Percentiles rank a stretch among this genome's conserved stretches.
phyloP scores from a whole-genome alignment of 2,329 filamentous ascomycete genomes.

The Paecilomyces sp. region DNA sequence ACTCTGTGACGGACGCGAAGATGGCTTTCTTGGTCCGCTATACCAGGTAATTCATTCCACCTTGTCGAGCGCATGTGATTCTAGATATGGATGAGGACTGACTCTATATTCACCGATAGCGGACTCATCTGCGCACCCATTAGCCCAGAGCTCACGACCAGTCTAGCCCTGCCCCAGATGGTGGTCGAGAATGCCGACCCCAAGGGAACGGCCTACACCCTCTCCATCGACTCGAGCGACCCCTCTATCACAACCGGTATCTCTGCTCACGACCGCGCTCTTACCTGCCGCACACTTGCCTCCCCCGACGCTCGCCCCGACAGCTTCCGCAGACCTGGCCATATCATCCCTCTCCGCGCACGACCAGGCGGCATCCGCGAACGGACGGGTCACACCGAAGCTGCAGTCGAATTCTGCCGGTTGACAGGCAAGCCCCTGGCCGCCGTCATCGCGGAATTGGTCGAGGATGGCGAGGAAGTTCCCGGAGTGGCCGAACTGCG shows the following conservation, averaged over 20 bases:
- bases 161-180: constrained; percentile 83
- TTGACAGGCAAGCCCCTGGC: constrained; percentile 70
- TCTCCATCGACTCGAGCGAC: constrained; percentile 75
- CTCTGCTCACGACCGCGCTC: constrained; percentile 74
- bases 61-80: not conserved
- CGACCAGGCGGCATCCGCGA: constrained; percentile 72
- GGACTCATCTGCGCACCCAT: constrained; percentile 90
- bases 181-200: constrained; percentile 71
- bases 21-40: constrained; percentile 95
- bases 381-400: constrained; percentile 84
- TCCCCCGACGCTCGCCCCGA: constrained; percentile 50
- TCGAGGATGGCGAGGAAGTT: constrained; percentile 73
- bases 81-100: not conserved
- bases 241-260: constrained; percentile 79
- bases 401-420: constrained; percentile 81
- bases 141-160: constrained; percentile 57
- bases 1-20: constrained; percentile 75
- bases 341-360: constrained; percentile 80
- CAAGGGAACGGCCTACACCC: constrained; percentile 85
- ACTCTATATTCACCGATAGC: constrained; percentile 30
- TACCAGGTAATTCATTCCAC: constrained; percentile 46
- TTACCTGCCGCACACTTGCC: constrained; percentile 74
- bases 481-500: constrained; percentile 58
- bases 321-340: constrained; percentile 74
- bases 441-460: constrained; percentile 83